Conservation (phyloP, 1,284 basidiomycete genomes). For the Phenoliferia sp. region DNA sequence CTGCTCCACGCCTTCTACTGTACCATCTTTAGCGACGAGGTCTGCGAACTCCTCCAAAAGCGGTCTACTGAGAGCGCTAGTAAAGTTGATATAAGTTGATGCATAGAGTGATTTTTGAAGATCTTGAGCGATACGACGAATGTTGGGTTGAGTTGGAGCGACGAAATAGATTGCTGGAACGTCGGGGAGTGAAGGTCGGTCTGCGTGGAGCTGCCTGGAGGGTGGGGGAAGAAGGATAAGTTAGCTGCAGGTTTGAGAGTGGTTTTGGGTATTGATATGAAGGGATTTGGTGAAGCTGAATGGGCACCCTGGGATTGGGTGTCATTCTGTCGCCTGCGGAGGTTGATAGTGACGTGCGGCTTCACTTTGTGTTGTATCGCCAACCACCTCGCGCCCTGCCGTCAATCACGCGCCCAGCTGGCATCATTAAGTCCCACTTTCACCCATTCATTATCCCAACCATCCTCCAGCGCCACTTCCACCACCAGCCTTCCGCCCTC, state of each 20-base stretch:
- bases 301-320: background rate
- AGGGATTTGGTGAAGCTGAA: background rate
- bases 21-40: slow-evolving; percentile 76
- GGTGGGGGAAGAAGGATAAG: background rate
- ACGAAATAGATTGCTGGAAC: slow-evolving; percentile 98
- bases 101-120: slow-evolving; percentile 85
- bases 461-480: background rate
- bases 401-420: background rate
- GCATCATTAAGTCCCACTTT: background rate
- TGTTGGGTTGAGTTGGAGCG: slow-evolving; percentile 78
- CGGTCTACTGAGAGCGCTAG: slow-evolving; percentile 78
- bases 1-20: slow-evolving; percentile 75
- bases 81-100: slow-evolving; percentile 91
- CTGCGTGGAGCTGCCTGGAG: slow-evolving; percentile 78
- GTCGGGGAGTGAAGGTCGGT: slow-evolving; percentile 83
- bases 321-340: background rate
- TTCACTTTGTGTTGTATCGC: background rate
- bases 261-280: background rate
- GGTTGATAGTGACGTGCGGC: background rate
- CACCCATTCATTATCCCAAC: background rate
- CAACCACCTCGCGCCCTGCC: no score
- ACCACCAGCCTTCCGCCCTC: no score
- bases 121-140: slow-evolving; percentile 69
- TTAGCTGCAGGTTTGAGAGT: background rate
- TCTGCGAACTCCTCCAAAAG: slow-evolving; percentile 91